These are phyloP conservation scores for Nicotiana noctiflora DNA, from an alignment of 257 asterid genomes.

Conservation along the genomic window DNA sequence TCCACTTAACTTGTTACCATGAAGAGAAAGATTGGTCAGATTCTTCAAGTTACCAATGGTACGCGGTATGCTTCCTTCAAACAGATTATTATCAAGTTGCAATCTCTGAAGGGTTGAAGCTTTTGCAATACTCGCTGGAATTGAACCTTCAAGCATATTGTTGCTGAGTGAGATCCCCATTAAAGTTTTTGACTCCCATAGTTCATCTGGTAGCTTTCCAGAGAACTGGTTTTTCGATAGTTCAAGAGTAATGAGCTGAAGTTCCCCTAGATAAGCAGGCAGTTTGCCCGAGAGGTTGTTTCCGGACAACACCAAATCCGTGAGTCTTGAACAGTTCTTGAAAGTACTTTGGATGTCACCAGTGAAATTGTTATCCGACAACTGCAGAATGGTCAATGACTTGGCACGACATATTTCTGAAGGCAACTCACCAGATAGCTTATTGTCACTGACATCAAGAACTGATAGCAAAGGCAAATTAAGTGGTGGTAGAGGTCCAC, in stretches of 20 bases:
- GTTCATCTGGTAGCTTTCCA: conserved; percentile 50
- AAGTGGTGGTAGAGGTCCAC: conserved; percentile 54
- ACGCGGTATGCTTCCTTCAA: conserved; percentile 53
- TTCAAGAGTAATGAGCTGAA: conserved; percentile 47
- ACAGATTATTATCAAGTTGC: conserved; percentile 53
- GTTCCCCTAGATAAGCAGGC: conserved; percentile 59
- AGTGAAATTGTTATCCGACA: conserved; percentile 51
- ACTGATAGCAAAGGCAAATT: conserved; percentile 36
- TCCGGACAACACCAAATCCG: conserved; percentile 50
- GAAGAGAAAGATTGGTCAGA: conserved; percentile 64
- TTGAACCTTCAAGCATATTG: conserved; percentile 47
- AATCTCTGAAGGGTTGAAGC: conserved; percentile 35
- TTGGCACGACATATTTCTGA: conserved; percentile 47
- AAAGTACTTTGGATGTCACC: conserved; percentile 46
- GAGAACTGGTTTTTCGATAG: conserved; percentile 47
- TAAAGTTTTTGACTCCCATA: conserved; percentile 66
- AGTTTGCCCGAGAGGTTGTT: conserved; percentile 53
- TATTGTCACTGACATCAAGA: conserved; percentile 50
- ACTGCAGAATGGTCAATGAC: conserved; percentile 28
- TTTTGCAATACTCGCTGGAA: conserved; percentile 31
- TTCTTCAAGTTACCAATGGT: conserved; percentile 51
- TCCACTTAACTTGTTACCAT: conserved; percentile 58
- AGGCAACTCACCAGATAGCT: conserved; percentile 52
- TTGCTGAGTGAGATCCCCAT: conserved; percentile 40
- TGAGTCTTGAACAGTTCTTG: conserved; percentile 38